Evolutionary conservation across 306 rosid species (phyloP), one percentile per base, ranked within the genome.

Genomic region (Cicer cuneatum): DNA sequence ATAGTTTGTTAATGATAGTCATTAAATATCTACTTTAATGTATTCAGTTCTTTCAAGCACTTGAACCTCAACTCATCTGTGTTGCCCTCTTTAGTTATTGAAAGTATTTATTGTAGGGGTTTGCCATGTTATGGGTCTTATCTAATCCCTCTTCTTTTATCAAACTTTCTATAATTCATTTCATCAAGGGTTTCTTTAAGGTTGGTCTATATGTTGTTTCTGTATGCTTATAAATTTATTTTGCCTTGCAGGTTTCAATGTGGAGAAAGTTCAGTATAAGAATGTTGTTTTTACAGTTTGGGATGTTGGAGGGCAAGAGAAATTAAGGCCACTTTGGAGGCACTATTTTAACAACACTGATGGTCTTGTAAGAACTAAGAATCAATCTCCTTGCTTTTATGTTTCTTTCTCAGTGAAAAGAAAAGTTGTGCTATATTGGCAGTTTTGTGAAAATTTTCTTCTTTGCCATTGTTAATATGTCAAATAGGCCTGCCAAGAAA

Each of bases 301-400:
- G 98, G 98, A 93, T 74, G 97, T 93, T 41, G 98, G 98, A 8
- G 98, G 98, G 5, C 98, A 93, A 80, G 98, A 91, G 75, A 93
- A 93, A 78, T 78, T 93, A 77, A 91, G 97, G 88, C 98, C 98
- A 13, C 89, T 93, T 10, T 93, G 98, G 98, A 89, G 97, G 88
- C 98, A 93, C 80, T 93, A 93, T 85, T 93, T 93, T 64, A 89
- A 89, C 67, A 91, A 91, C 73, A 93, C 98, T 0, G 98, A 93
- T 57, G 98, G 98, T 47, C 85, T 93, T 88, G 98, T 93, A 76
- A 76, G 79, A 58, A 39, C 49, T 93, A 76, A 76, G 79, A 58
- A 35, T 54, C 63, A 43, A n/a, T 73, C 51, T 48, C 40, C 61
- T 7, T 62, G 74, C 40, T 49, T 41, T 62, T 74, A 67, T 18